Percentiles rank a stretch among this genome's conserved stretches.
These are phyloP conservation scores for Podaxis sp. DNA, from an alignment of 768 basidiomycete genomes.

Conservation along the genomic window DNA sequence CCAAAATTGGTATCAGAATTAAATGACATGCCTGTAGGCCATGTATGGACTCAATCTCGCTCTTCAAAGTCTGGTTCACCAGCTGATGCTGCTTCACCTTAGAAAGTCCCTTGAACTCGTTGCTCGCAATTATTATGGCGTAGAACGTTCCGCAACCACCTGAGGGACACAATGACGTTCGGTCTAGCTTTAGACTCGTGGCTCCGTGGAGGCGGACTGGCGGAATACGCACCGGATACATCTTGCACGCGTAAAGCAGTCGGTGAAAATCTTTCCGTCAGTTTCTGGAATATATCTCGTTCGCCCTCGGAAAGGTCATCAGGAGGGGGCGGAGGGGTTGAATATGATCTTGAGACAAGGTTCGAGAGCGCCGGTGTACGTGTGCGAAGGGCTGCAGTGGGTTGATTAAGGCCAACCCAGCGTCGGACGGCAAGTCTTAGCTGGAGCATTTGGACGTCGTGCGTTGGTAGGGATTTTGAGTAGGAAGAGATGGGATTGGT, in stretches of 20 bases:
- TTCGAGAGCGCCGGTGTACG: slow-evolving; percentile 17
- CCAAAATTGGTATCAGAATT: background rate
- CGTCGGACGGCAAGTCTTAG: background rate
- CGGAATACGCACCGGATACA: slow-evolving; percentile 73
- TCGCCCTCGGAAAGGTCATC: slow-evolving; percentile 57
- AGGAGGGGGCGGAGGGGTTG: slow-evolving; percentile 17
- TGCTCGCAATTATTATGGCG: slow-evolving; percentile 83
- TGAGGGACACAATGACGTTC: slow-evolving; percentile 26
- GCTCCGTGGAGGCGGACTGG: background rate
- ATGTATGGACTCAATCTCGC: slow-evolving; percentile 89
- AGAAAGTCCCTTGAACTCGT: slow-evolving; percentile 81
- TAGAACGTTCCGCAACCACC: slow-evolving; percentile 99
- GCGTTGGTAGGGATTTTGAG: background rate
- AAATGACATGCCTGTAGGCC: slow-evolving; percentile 78
- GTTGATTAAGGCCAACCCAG: background rate
- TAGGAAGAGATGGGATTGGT: background rate
- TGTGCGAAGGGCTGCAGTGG: slow-evolving; percentile 19
- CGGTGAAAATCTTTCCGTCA: slow-evolving; percentile 74
- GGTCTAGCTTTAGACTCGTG: background rate
- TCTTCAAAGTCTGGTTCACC: slow-evolving; percentile 81
- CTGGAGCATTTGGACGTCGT: background rate
- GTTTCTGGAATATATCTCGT: slow-evolving; percentile 65
- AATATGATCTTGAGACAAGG: slow-evolving; percentile 8
- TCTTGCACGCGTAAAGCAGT: slow-evolving; percentile 85
- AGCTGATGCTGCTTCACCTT: slow-evolving; percentile 93